These are phyloP conservation scores for Arachis hypogaea DNA, from an alignment of 306 rosid genomes.

Conservation along the genomic window DNA sequence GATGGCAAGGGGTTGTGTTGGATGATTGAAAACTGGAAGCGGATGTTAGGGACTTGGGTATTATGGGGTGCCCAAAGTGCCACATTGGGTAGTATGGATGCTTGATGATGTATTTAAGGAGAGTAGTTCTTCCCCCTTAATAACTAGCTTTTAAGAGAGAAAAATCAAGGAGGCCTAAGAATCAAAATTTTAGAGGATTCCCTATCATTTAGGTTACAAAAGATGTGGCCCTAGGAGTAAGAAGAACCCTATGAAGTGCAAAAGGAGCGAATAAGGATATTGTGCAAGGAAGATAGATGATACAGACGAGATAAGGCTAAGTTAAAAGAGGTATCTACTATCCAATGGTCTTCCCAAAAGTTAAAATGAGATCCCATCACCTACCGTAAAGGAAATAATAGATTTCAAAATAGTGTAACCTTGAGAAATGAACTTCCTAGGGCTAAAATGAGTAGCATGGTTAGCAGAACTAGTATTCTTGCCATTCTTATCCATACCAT, in stretches of 20 bases:
- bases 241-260: neutral
- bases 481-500: neutral
- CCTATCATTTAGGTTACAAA: no score
- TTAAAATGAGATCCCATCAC: neutral
- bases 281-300: neutral
- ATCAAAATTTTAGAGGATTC: no score
- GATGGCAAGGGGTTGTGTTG: no score
- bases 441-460: neutral
- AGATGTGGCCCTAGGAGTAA: neutral
- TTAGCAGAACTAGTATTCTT: neutral
- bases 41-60: no score
- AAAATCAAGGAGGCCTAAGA: no score
- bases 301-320: neutral
- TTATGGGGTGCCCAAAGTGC: no score
- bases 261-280: neutral
- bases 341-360: neutral
- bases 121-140: no score
- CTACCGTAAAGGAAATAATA: neutral
- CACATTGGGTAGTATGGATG: no score
- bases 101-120: no score
- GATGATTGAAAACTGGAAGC: no score
- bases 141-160: no score
- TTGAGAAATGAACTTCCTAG: neutral
- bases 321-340: neutral
- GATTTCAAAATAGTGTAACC: neutral